phyloP scores from a whole-genome alignment of 768 basidiomycete genomes.

The Termitomyces bulborhizus region DNA sequence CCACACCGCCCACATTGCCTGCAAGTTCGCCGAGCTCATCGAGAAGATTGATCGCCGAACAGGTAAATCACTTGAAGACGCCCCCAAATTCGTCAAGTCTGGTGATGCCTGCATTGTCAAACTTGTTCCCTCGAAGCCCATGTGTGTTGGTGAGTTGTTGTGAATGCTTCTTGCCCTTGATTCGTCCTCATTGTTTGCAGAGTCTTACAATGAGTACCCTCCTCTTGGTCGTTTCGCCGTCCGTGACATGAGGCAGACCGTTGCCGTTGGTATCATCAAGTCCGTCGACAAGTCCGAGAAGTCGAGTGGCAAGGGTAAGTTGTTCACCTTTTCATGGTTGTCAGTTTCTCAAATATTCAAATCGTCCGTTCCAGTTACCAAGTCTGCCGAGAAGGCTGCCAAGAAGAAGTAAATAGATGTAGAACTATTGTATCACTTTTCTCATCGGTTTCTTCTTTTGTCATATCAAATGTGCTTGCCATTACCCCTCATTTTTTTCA shows the following conservation, averaged over 20 bases:
- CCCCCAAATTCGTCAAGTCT: slow-evolving; percentile 98
- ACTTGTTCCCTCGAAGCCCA: slow-evolving; percentile 93
- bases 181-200: slow-evolving; percentile 17
- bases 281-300: slow-evolving; percentile 94
- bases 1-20: slow-evolving; percentile 99
- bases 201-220: slow-evolving; percentile 95
- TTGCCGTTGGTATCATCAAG: slow-evolving; percentile 99
- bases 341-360: no score
- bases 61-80: slow-evolving; percentile 84
- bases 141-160: slow-evolving; percentile 38
- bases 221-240: slow-evolving; percentile 99
- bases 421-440: slow-evolving; percentile 59
- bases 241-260: slow-evolving; percentile 99
- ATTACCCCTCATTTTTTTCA: slow-evolving; percentile 23
- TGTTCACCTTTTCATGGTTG: no score
- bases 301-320: slow-evolving; percentile 75
- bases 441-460: slow-evolving; percentile 43
- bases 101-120: slow-evolving; percentile 99
- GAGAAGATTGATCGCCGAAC: slow-evolving; percentile 99
- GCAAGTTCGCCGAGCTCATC: slow-evolving; percentile 97
- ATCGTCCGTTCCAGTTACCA: slow-evolving; percentile 53
- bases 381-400: slow-evolving; percentile 93
- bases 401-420: slow-evolving; percentile 94
- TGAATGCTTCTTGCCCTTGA: not conserved
- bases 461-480: slow-evolving; percentile 27